Evolutionary conservation across 2,329 filamentous ascomycete species (phyloP).

Genomic region (Phyllosticta citribraziliensis): DNA sequence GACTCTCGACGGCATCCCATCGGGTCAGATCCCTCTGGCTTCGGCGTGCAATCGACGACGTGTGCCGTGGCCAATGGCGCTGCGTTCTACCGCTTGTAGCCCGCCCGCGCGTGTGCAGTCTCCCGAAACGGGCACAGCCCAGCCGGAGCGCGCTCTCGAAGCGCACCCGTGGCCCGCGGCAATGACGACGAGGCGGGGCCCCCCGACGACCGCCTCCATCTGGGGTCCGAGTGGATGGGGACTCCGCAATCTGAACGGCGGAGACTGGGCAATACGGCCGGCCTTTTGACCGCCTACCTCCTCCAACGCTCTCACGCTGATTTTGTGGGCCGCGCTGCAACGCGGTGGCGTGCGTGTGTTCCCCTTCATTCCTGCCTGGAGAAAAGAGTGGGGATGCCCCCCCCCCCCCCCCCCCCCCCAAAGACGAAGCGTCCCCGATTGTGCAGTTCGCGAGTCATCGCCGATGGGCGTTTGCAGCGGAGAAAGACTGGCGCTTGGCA

Average conservation of each 20-base stretch:
- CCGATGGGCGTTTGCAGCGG: background rate
- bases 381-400: background rate
- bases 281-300: background rate
- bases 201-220: background rate
- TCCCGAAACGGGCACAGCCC: background rate
- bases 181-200: background rate
- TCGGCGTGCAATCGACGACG: too few relatives aligned
- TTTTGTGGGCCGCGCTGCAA: background rate
- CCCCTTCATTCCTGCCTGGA: background rate
- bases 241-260: background rate
- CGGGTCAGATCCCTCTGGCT: background rate
- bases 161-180: background rate
- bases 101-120: background rate
- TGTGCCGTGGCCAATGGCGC: background rate
- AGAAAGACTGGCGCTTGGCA: background rate
- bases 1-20: background rate
- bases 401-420: too few relatives aligned
- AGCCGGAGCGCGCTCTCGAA: background rate
- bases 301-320: background rate
- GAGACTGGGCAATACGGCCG: too few relatives aligned
- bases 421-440: background rate
- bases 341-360: background rate
- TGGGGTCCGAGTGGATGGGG: background rate
- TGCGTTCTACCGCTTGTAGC: background rate
- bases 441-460: background rate